Evolutionary conservation across 2,329 filamentous ascomycete genomes (phyloP).

Genomic region (Aspergillus sojae): DNA sequence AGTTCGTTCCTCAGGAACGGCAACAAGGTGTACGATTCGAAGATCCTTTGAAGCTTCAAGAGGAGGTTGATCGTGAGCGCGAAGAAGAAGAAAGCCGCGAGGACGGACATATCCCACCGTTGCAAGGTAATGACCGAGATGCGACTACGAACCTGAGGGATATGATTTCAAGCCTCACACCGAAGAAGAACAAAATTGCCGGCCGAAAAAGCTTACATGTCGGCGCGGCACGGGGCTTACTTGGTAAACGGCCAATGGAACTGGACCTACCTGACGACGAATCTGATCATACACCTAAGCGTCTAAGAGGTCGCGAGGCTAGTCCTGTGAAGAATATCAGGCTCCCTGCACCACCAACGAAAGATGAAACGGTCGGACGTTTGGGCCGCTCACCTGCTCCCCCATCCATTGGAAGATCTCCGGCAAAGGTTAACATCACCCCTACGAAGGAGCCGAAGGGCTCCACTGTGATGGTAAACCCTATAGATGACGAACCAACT

Average conservation of each 20-base stretch:
- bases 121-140: constrained; percentile 60
- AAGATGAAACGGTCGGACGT: constrained; percentile 67
- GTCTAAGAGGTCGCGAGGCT: constrained; percentile 69
- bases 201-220: constrained; percentile 77
- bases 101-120: constrained; percentile 51
- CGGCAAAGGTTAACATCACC: constrained; percentile 49
- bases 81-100: constrained; percentile 65
- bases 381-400: constrained; percentile 52
- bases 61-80: constrained; percentile 65
- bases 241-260: constrained; percentile 74
- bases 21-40: constrained; percentile 62
- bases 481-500: constrained; percentile 28
- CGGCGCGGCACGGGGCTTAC: constrained; percentile 70
- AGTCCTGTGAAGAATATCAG: constrained; percentile 77
- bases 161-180: constrained; percentile 76
- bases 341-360: constrained; percentile 69
- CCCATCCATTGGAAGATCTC: constrained; percentile 37
- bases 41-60: constrained; percentile 64
- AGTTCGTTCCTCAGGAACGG: constrained; percentile 62
- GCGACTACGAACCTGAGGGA: constrained; percentile 70
- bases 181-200: constrained; percentile 68
- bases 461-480: constrained; percentile 45
- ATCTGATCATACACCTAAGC: constrained; percentile 61
- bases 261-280: constrained; percentile 65
- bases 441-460: constrained; percentile 49